A percentile compares a stretch with the other conserved stretches of the same genome.
phyloP scores from a whole-genome alignment of 148 eudicot genomes.

The Rhododendron kiyosumense region DNA sequence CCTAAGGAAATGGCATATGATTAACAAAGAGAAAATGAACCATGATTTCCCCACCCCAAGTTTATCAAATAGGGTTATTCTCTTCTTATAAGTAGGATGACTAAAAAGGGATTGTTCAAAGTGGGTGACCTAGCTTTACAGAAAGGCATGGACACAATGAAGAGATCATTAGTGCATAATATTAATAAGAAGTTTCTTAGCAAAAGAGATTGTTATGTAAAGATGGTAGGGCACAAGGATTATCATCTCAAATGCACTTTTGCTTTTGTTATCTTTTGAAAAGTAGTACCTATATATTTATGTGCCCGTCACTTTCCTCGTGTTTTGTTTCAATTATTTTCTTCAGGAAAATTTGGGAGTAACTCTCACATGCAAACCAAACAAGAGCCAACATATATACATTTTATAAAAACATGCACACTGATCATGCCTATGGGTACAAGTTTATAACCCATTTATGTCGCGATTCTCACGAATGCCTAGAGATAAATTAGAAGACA shows the following conservation, averaged over 20 bases:
- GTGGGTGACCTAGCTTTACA: conserved; percentile 24
- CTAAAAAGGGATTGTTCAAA: conserved; percentile 14
- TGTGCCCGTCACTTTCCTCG: conserved; percentile 24
- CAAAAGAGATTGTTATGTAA: conserved; percentile 9
- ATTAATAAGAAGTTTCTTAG: conserved; percentile 26
- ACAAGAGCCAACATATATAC: background rate
- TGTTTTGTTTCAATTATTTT: conserved; percentile 11
- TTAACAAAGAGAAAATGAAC: conserved; percentile 12
- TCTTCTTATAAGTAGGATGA: conserved; percentile 3
- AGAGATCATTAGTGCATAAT: background rate
- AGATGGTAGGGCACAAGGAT: conserved; percentile 29
- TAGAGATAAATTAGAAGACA: background rate
- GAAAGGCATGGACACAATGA: conserved; percentile 14
- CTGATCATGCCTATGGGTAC: background rate
- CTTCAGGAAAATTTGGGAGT: background rate
- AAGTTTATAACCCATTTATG: background rate
- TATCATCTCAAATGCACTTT: conserved; percentile 29
- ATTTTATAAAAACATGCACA: background rate
- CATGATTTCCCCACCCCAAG: conserved; percentile 24
- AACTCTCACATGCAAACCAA: background rate
- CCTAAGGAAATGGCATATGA: background rate
- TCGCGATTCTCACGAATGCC: background rate
- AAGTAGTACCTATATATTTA: conserved; percentile 1
- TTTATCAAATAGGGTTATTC: conserved; percentile 10
- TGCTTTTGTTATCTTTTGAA: conserved; percentile 23